These are phyloP conservation scores for Schizochytrium sp. DNA, from an alignment of 108 stramenopile genomes.

Conservation along the genomic window DNA sequence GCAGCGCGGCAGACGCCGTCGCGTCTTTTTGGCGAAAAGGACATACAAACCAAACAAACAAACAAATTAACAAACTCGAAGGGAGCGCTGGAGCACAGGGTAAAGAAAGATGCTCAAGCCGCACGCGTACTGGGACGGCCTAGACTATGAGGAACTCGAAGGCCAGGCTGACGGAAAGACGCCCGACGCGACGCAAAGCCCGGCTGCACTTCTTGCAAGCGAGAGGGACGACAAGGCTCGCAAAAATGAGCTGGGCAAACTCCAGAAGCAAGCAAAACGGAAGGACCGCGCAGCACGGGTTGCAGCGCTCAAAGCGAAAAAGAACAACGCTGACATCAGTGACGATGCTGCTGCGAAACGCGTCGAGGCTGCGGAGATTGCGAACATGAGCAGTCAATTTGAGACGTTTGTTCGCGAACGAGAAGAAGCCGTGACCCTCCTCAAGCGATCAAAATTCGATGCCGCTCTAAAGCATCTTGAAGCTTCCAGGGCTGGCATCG, in stretches of 20 bases:
- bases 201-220: neutral
- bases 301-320: neutral
- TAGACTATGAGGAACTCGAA: neutral
- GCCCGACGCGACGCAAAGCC: neutral
- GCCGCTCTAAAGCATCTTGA: neutral
- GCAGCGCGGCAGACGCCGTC: too few species aligned
- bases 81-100: neutral
- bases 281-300: neutral
- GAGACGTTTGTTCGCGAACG: neutral
- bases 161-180: neutral
- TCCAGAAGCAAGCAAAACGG: neutral
- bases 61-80: too few species aligned
- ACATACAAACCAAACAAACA: too few species aligned
- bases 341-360: neutral
- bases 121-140: neutral
- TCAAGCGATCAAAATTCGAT: neutral
- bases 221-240: neutral
- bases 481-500: neutral
- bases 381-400: neutral
- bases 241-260: neutral
- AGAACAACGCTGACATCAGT: neutral
- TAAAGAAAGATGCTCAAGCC: neutral
- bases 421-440: neutral
- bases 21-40: too few species aligned
- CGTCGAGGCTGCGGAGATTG: neutral